These are phyloP conservation scores for Solanum megistacrolobum DNA, from an alignment of 257 asterid species.

Conservation along the genomic window DNA sequence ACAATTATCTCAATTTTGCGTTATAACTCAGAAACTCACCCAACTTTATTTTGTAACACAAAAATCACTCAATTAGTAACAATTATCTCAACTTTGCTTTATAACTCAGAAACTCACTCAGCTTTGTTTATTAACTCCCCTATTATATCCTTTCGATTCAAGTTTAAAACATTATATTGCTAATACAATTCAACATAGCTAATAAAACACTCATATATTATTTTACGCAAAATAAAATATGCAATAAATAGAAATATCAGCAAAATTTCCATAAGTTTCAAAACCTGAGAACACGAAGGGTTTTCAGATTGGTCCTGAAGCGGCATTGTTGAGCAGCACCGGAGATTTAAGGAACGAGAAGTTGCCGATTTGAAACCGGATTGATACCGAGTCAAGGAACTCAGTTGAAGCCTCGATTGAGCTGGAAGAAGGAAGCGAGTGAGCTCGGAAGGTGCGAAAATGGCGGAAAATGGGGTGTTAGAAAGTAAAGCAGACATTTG, in stretches of 20 bases:
- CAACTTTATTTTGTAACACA: neutral
- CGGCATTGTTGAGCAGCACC: constrained; percentile 42
- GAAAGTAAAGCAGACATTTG: constrained; percentile 28
- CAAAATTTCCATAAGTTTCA: neutral
- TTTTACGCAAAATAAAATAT: neutral
- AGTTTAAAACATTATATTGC: neutral
- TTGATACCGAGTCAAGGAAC: constrained; percentile 7
- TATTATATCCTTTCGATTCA: neutral
- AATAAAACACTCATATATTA: neutral
- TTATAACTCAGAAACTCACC: neutral
- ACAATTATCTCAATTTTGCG: neutral
- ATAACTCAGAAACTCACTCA: neutral
- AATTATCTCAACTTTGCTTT: neutral
- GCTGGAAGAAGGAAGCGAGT: constrained; percentile 7
- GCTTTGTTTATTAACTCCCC: neutral
- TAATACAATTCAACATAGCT: neutral
- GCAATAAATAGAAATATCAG: neutral
- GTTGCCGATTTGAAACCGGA: constrained; percentile 10
- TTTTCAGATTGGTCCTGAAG: constrained; percentile 28
- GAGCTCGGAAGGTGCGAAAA: constrained; percentile 2
- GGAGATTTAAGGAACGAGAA: constrained; percentile 8
- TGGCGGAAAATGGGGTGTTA: constrained; percentile 8
- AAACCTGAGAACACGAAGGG: constrained; percentile 36
- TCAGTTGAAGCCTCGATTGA: neutral
- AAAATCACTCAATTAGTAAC: neutral